Conservation (phyloP, 257 asterid genomes). For the Solanum megistacrolobum region DNA sequence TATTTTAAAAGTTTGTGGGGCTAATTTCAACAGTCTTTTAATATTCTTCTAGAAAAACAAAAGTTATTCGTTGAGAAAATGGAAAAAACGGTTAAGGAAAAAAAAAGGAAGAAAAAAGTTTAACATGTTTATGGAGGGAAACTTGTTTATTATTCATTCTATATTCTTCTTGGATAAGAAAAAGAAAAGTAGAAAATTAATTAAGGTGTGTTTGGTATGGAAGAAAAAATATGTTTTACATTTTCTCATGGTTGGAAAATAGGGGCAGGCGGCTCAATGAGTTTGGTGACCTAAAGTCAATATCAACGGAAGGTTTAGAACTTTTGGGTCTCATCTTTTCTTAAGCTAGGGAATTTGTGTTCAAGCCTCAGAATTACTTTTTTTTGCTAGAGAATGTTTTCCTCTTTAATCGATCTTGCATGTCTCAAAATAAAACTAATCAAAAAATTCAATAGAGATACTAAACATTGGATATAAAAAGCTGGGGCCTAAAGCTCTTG, state of each 20-base stretch:
- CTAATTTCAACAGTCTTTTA: neutral
- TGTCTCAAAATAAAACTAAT: neutral
- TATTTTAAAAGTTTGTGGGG: constrained; percentile 6
- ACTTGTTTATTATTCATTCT: neutral
- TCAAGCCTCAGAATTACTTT: fast-evolving
- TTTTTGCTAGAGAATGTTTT: neutral
- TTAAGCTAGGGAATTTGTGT: neutral
- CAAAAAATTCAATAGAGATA: neutral
- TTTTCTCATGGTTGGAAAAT: neutral
- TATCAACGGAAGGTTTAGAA: neutral
- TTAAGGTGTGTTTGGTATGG: neutral
- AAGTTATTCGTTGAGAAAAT: neutral
- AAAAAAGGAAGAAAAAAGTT: neutral
- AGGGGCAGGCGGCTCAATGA: neutral
- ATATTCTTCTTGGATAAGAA: neutral
- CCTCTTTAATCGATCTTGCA: neutral
- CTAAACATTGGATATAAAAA: neutral
- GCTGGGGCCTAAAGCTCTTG: neutral
- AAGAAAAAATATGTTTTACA: neutral
- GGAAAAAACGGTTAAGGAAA: neutral
- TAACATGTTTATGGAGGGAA: constrained; percentile 9
- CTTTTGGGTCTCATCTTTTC: neutral
- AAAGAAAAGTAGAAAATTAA: neutral
- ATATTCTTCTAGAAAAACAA: constrained; percentile 3
- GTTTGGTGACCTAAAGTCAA: neutral